phyloP scores from a whole-genome alignment of 345 rosid species.

The Corchorus olitorius region DNA sequence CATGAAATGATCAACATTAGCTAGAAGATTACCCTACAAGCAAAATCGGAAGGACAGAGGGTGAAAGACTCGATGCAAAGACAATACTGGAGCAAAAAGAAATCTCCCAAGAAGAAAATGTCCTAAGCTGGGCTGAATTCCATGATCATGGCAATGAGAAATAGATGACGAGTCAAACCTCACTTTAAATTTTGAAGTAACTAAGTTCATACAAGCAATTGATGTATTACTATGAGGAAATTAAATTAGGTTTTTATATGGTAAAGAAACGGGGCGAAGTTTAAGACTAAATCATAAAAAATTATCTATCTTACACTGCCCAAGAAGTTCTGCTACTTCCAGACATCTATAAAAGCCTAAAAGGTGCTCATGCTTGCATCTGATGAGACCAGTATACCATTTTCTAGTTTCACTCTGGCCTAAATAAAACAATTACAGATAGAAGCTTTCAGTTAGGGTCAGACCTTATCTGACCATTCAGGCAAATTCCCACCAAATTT shows the following conservation, averaged over 20 bases:
- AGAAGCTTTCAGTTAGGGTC: slow-evolving; percentile 4
- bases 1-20: slow-evolving; percentile 11
- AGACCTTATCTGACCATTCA: background rate
- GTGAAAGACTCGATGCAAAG: background rate
- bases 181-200: background rate
- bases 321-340: background rate
- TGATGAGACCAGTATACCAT: background rate
- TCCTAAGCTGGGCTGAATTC: slow-evolving; percentile 4
- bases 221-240: background rate
- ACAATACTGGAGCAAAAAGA: background rate
- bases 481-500: slow-evolving; percentile 4
- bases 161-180: background rate
- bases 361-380: slow-evolving; percentile 3
- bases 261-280: background rate
- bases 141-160: background rate
- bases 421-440: background rate
- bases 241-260: background rate
- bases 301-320: background rate
- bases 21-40: background rate
- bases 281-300: background rate
- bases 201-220: background rate
- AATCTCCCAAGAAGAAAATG: background rate
- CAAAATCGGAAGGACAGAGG: slow-evolving; percentile 2
- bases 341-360: background rate
- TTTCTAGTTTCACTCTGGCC: background rate